Evolutionary conservation across 2,329 filamentous ascomycete species (phyloP), one percentile per base, ranked within the genome.

Genomic region (Penicillium decumbens): DNA sequence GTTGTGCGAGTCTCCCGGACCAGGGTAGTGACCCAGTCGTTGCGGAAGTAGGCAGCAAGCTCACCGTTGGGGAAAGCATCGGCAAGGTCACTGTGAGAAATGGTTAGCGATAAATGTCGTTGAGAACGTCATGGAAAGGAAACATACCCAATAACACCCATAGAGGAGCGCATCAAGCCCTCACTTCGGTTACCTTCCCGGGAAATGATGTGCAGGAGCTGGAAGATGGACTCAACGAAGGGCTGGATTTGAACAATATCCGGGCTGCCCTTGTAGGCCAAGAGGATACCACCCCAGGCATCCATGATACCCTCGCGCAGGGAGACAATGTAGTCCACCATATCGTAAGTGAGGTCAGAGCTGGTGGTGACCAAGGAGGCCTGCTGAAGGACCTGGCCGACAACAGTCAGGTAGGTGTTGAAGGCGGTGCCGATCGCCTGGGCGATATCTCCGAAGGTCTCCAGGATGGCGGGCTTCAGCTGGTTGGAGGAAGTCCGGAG

Each of bases 221-320:
- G 80, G 77, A 97, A 96, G 65, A 98, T 92, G 6, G 85, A 82
- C 60, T 87, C 80, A 18, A 97, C 82, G 61, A 88, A 95, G 52
- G 83, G 87, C 63, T 85, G 81, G 27, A 96, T 79, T 35, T 82
- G 75, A 68, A 81, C 75, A 50, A 85, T 66, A 50, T 73, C 66
- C 45, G 69, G 62, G 28, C 65, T 88, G 44, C 80, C 75, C 77
- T 93, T 95, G 86, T 97, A 90, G 45, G 93, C 90, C 69, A 92
- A 84, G 66, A 98, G 90, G 59, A 95, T 93, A 59, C 93, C 93
- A 64, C 91, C 90, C 91, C 95, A 98, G 29, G 93, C 93, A 78
- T 98, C 93, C 86, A 97, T 95, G 60, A 98, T 97, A 61, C 92
- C 93, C 69, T 98, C 95, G 46, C 93, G 86, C 42, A 98, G 80